A percentile compares a stretch with the other conserved stretches of the same genome.
These are phyloP conservation scores for Blepharisma japonicum DNA, from an alignment of 73 alveolate species.

Conservation along the genomic window DNA sequence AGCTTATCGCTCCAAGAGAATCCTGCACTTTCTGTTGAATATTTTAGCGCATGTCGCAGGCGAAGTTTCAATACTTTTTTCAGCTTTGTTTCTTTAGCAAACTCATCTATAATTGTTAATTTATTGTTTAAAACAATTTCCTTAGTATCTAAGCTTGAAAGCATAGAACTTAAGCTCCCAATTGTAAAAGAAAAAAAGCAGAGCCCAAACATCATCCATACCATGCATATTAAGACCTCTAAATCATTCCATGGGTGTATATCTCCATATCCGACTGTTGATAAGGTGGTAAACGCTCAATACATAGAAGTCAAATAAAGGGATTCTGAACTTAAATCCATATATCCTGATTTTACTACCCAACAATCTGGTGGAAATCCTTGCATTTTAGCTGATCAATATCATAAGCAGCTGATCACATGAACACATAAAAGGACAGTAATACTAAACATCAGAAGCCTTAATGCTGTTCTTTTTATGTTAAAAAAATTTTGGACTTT, in stretches of 20 bases:
- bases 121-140: slow-evolving; percentile 48
- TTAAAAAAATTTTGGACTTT: slow-evolving; percentile 46
- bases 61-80: slow-evolving; percentile 45
- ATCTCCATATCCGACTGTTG: slow-evolving; percentile 82
- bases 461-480: slow-evolving; percentile 54
- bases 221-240: slow-evolving; percentile 46
- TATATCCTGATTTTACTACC: slow-evolving; percentile 60
- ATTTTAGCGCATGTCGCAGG: slow-evolving; percentile 51
- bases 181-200: slow-evolving; percentile 70
- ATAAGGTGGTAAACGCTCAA: slow-evolving; percentile 64
- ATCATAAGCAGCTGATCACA: slow-evolving; percentile 82
- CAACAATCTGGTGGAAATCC: slow-evolving; percentile 75
- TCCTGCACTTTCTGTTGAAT: slow-evolving; percentile 47
- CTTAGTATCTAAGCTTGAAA: slow-evolving; percentile 70
- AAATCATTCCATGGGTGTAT: slow-evolving; percentile 42
- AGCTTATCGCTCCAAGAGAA: slow-evolving; percentile 51
- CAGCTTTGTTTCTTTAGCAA: slow-evolving; percentile 64
- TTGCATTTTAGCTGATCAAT: slow-evolving; percentile 62
- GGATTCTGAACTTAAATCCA: slow-evolving; percentile 39
- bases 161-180: slow-evolving; percentile 67
- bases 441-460: slow-evolving; percentile 44
- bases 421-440: slow-evolving; percentile 63
- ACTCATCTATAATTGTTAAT: slow-evolving; percentile 61
- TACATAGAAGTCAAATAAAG: slow-evolving; percentile 58
- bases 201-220: slow-evolving; percentile 70